Conservation (phyloP, 495 filamentous ascomycete genomes). For the Chaetomium tenue region DNA sequence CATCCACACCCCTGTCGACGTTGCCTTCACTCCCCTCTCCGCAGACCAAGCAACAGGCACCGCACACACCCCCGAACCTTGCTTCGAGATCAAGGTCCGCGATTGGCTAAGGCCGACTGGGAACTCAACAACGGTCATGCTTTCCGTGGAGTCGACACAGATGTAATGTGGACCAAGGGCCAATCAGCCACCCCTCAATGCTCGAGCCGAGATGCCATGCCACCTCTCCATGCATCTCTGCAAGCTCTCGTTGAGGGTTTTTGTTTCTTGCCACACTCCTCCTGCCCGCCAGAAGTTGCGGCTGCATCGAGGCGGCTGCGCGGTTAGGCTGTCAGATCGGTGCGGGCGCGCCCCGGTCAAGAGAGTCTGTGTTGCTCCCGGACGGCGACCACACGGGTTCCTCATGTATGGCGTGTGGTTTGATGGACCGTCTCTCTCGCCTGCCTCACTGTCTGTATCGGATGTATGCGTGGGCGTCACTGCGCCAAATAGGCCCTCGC, state of each 20-base stretch:
- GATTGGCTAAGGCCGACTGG: constrained; percentile 42
- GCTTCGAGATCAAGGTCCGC: constrained; percentile 28
- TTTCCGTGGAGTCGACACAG: constrained; percentile 47
- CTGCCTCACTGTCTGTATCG: constrained; percentile 26
- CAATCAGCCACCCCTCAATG: constrained; percentile 43
- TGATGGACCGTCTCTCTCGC: constrained; percentile 36
- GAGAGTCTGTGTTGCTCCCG: constrained; percentile 13
- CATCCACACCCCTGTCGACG: constrained; percentile 24
- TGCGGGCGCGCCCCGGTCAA: constrained; percentile 17
- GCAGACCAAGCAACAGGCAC: constrained; percentile 26
- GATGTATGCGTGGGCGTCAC: constrained; percentile 38
- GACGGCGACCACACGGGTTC: neutral
- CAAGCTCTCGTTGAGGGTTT: constrained; percentile 25
- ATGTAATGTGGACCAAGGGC: constrained; percentile 44
- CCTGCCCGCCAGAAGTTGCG: constrained; percentile 22
- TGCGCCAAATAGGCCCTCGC: constrained; percentile 28
- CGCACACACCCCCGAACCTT: constrained; percentile 33
- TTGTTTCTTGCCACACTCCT: constrained; percentile 6
- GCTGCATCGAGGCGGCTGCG: constrained; percentile 15
- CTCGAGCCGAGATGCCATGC: constrained; percentile 46
- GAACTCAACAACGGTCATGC: constrained; percentile 50
- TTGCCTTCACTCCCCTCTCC: constrained; percentile 12
- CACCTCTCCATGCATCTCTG: constrained; percentile 26
- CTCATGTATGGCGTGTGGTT: constrained; percentile 10
- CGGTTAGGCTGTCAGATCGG: too few species aligned